These are phyloP conservation scores for Tremella fuciformis DNA, from an alignment of 768 basidiomycete species.

Conservation along the genomic window DNA sequence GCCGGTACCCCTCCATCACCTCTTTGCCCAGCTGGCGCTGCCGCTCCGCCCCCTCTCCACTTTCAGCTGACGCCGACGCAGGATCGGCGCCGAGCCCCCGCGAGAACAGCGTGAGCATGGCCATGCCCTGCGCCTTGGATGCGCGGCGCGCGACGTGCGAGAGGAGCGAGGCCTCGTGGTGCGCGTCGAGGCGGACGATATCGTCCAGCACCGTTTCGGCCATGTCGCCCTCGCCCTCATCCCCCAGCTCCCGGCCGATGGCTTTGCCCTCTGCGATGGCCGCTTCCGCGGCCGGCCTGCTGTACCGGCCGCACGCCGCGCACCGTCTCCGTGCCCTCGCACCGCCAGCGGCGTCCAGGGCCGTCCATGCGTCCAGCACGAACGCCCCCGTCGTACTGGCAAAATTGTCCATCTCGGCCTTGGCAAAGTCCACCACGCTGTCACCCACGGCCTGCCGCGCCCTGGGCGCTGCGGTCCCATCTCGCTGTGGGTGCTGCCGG, in stretches of 20 bases:
- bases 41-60: conserved; percentile 7
- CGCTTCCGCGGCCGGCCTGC: background rate
- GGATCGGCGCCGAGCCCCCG: conserved; percentile 28
- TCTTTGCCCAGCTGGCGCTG: conserved; percentile 21
- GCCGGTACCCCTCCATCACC: conserved; percentile 69
- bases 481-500: background rate
- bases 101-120: conserved; percentile 75
- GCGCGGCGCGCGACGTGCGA: conserved; percentile 86
- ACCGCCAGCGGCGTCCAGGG: conserved; percentile 1
- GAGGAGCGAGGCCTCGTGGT: conserved; percentile 80
- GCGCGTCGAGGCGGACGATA: conserved; percentile 64
- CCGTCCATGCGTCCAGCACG: conserved; percentile 62
- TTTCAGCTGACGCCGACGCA: background rate
- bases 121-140: conserved; percentile 86
- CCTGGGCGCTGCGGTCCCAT: background rate
- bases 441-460: background rate
- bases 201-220: background rate
- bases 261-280: background rate
- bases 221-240: background rate
- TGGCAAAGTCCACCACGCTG: conserved; percentile 27
- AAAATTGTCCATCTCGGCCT: conserved; percentile 60
- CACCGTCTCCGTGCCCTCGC: background rate
- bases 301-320: background rate
- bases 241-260: background rate
- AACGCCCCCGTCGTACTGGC: conserved; percentile 73